Evolutionary conservation across 169 alveolate genomes (phyloP).

Genomic region (Eimeria acervulina): DNA sequence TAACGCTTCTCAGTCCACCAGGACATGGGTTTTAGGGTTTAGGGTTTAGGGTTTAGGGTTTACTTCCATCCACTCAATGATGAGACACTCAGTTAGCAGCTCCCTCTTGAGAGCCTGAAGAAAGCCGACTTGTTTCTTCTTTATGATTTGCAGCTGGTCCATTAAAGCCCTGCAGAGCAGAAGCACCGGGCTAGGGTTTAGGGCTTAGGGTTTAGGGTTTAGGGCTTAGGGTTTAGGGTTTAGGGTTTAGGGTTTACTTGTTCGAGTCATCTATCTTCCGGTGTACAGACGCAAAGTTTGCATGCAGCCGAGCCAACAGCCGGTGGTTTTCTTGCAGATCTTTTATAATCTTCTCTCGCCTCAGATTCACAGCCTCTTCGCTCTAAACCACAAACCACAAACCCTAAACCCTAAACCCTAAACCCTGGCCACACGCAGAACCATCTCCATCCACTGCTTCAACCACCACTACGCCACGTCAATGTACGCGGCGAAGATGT

Average conservation of each 20-base stretch:
- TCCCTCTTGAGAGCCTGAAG: slow-evolving; percentile 91
- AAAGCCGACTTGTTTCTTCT: slow-evolving; percentile 88
- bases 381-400: slow-evolving; percentile 87
- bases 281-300: slow-evolving; percentile 91
- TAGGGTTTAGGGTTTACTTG: slow-evolving; percentile 78
- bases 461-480: no score
- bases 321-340: no score
- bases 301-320: slow-evolving; percentile 90
- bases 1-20: not conserved
- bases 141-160: slow-evolving; percentile 88
- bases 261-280: slow-evolving; percentile 91
- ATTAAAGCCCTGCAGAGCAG: slow-evolving; percentile 55
- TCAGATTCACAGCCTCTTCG: slow-evolving; percentile 85
- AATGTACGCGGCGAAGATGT: no score
- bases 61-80: slow-evolving; percentile 80
- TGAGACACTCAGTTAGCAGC: slow-evolving; percentile 90
- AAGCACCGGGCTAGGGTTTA: slow-evolving; percentile 57
- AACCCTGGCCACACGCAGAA: not conserved
- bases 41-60: not conserved
- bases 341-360: no score
- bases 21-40: not conserved
- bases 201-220: slow-evolving; percentile 77
- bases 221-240: slow-evolving; percentile 21
- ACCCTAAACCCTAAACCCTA: slow-evolving; percentile 3
- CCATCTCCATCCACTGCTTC: no score